Evolutionary conservation across 805 yeast genomes (phyloP), one percentile per base, ranked within the genome.

Genomic region (Cyberlindnera mrakii): DNA sequence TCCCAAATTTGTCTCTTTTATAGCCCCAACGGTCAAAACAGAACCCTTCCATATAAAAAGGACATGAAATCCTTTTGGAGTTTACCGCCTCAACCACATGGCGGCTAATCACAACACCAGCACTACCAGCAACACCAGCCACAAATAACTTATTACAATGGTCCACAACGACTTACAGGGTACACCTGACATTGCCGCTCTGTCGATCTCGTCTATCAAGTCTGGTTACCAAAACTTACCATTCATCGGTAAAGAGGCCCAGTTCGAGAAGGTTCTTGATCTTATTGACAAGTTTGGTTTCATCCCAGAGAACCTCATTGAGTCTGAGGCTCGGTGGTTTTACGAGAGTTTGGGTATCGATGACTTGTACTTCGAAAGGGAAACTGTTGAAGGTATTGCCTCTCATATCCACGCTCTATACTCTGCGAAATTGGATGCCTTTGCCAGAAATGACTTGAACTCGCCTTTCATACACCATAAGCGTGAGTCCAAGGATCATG

Each of bases 371-470:
- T 90, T 91, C 61, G 93, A 93, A 35, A 78, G 84, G 49, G 96
- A 91, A 59, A 70, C 85, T 5, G 84, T 90, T 13, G 78, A 75
- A 41, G 85, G 82, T 47, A 85, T 91, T 52, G 90, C 86, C 15
- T 76, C 82, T 42, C 89, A 90, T 58, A 86, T 91, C 54, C 85
- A 85, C 58, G 85, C 96, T 9, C 71, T 91, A 42, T 91, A 91
- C 65, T 86, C 96, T 30, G 90, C 97, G 44, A 93, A 93, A 62
- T 76, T 93, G 42, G 93, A 91, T 53, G 95, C 96, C 7, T 86
- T 74, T 59, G 84, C 93, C 4, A 67, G 75, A 49, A 74, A 81
- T 39, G 75, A 67, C 44, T 68, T 71, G 42, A 65, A 64, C 45
- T 67, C 68, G 49, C 82, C 82, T 17, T 75, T 80, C 51, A 82